Percentiles rank a stretch among this genome's conserved stretches.
Conservation (phyloP, 1,139 yeast genomes). For the Diutina mesorugosa region DNA sequence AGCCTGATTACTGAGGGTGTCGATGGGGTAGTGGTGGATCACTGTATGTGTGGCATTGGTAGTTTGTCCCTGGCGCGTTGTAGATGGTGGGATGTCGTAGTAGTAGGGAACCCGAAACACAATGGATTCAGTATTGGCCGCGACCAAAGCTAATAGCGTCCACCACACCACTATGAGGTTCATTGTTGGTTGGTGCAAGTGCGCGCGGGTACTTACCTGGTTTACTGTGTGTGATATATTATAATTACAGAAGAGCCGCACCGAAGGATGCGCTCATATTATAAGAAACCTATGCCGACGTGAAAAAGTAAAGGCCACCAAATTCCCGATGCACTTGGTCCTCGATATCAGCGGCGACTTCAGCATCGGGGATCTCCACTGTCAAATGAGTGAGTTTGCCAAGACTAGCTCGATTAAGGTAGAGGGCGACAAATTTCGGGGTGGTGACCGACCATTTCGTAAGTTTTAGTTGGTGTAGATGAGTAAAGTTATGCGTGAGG, state of each 20-base stretch:
- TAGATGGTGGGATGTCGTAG: background rate
- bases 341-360: background rate
- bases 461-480: background rate
- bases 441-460: background rate
- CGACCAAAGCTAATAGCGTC: background rate
- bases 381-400: background rate
- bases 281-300: background rate
- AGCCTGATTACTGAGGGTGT: background rate
- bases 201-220: background rate
- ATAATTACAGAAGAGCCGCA: background rate
- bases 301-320: background rate
- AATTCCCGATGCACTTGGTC: background rate
- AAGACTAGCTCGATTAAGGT: background rate
- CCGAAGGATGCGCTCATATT: background rate
- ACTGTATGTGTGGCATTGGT: background rate
- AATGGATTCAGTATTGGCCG: background rate
- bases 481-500: background rate
- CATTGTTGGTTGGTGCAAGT: background rate
- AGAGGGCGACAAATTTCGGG: background rate
- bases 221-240: no score
- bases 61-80: background rate
- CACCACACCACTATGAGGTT: background rate
- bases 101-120: background rate
- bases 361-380: background rate
- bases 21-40: slow-evolving; percentile 1